Conservation (phyloP, 768 basidiomycete genomes). For the Coprinopsis sp. region DNA sequence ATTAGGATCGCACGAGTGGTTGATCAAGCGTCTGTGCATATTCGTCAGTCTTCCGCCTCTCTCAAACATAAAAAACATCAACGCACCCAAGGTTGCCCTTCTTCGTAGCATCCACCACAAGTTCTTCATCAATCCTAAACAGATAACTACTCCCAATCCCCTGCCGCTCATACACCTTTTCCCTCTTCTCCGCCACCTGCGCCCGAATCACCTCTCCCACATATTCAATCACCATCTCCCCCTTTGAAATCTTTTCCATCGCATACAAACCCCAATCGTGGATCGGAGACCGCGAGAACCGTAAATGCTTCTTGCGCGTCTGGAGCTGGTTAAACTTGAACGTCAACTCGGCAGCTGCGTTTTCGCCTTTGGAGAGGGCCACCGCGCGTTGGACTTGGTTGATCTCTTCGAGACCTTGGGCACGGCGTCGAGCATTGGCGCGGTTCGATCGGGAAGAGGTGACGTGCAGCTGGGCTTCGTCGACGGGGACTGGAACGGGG, state of each 20-base stretch:
- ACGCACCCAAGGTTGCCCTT: constrained; percentile 97
- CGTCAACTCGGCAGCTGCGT: constrained; percentile 60
- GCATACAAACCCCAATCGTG: constrained; percentile 99
- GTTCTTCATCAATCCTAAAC: constrained; percentile 96
- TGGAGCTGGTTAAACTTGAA: constrained; percentile 99
- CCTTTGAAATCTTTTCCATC: constrained; percentile 88
- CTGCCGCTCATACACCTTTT: constrained; percentile 94
- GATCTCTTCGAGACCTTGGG: constrained; percentile 91
- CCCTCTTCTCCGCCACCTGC: constrained; percentile 92
- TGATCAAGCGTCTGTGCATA: constrained; percentile 79
- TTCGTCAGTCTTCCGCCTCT: constrained; percentile 7
- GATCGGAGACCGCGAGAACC: constrained; percentile 92
- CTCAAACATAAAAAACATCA: constrained; percentile 9
- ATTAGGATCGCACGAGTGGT: constrained; percentile 96
- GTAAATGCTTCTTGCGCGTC: constrained; percentile 95
- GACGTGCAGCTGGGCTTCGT: constrained; percentile 50
- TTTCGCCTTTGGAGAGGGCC: constrained; percentile 71
- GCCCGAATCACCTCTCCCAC: constrained; percentile 96
- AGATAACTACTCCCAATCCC: constrained; percentile 98
- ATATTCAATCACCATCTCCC: constrained; percentile 99
- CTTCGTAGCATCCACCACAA: constrained; percentile 98
- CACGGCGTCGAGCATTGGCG: constrained; percentile 86
- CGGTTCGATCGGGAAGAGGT: constrained; percentile 85
- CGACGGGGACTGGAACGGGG: constrained; percentile 33
- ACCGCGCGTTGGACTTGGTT: constrained; percentile 83